These are phyloP conservation scores for Linum usitatissimum DNA, from an alignment of 345 rosid genomes.

Conservation along the genomic window DNA sequence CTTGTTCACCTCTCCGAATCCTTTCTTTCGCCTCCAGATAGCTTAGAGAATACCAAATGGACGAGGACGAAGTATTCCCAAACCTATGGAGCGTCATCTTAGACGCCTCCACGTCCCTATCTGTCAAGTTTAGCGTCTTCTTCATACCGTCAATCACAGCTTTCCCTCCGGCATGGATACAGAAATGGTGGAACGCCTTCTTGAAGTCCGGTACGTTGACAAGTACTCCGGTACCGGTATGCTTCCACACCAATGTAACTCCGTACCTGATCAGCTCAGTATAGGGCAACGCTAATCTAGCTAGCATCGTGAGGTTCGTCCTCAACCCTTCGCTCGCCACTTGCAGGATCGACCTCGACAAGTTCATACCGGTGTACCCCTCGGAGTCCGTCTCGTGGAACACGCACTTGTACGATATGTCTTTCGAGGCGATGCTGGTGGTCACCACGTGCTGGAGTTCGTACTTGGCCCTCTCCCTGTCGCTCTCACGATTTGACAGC, in stretches of 20 bases:
- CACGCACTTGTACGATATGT: slow-evolving; percentile 8
- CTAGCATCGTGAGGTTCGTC: slow-evolving; percentile 9
- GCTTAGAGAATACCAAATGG: slow-evolving; percentile 67
- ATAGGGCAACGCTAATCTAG: slow-evolving; percentile 3
- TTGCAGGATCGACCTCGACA: slow-evolving; percentile 9
- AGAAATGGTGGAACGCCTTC: slow-evolving; percentile 79
- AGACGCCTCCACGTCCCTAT: slow-evolving; percentile 70
- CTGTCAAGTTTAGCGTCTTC: slow-evolving; percentile 61
- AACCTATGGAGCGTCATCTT: slow-evolving; percentile 80
- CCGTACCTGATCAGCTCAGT: slow-evolving; percentile 9
- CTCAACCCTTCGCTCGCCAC: slow-evolving; percentile 13
- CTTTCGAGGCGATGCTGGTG: slow-evolving; percentile 8
- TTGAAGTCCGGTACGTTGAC: slow-evolving; percentile 74
- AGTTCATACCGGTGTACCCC: slow-evolving; percentile 4
- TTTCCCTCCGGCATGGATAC: slow-evolving; percentile 59
- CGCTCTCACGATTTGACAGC: slow-evolving; percentile 38
- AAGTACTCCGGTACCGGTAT: background rate
- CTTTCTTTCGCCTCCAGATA: slow-evolving; percentile 74
- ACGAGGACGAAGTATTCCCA: slow-evolving; percentile 88
- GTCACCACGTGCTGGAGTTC: slow-evolving; percentile 12
- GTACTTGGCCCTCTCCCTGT: slow-evolving; percentile 7
- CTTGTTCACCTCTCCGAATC: slow-evolving; percentile 51
- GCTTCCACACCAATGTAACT: background rate
- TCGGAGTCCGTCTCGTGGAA: slow-evolving; percentile 11
- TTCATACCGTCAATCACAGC: slow-evolving; percentile 78